Evolutionary conservation across 2,329 filamentous ascomycete genomes (phyloP).

Genomic region (Fusarium miscanthi): DNA sequence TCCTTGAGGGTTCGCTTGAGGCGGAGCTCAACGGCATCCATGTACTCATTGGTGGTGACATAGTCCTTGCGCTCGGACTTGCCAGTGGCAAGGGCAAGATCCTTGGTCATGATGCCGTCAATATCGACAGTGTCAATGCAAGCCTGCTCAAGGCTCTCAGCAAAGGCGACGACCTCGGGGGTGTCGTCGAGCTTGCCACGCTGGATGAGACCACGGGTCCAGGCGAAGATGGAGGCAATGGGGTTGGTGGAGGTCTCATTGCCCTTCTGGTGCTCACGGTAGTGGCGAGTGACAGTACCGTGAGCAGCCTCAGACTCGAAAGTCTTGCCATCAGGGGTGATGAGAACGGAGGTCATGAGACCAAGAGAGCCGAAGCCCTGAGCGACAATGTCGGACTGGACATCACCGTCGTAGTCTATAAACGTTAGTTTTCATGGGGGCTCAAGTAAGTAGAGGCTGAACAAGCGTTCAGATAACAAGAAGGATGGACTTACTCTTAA

Average conservation of each 20-base stretch:
- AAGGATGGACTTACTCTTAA: constrained; percentile 81
- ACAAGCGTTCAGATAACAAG: constrained; percentile 12
- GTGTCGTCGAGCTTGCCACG: constrained; percentile 92
- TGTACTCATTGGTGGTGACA: constrained; percentile 92
- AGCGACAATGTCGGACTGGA: constrained; percentile 97
- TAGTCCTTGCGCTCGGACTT: constrained; percentile 86
- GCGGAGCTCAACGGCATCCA: constrained; percentile 90
- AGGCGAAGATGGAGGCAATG: constrained; percentile 98
- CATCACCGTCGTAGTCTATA: constrained; percentile 96
- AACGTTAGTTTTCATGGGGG: constrained; percentile 22
- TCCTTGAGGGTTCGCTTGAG: constrained; percentile 83
- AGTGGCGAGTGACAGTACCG: constrained; percentile 98
- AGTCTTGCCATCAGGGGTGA: constrained; percentile 95
- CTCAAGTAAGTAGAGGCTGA: constrained; percentile 3
- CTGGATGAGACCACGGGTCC: constrained; percentile 94
- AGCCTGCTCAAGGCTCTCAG: constrained; percentile 90
- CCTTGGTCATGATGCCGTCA: constrained; percentile 99
- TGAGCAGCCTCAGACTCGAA: constrained; percentile 98
- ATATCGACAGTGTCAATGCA: constrained; percentile 94
- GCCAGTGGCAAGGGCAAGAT: constrained; percentile 93
- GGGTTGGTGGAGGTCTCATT: constrained; percentile 98
- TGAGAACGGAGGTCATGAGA: constrained; percentile 97
- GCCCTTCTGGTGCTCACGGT: constrained; percentile 98
- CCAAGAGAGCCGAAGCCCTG: constrained; percentile 98
- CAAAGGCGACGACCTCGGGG: constrained; percentile 91